Percentiles rank a stretch among this genome's conserved stretches.
phyloP scores from a whole-genome alignment of 225 moss, liverwort and hornwort genomes.

The Marchantia paleacea region DNA sequence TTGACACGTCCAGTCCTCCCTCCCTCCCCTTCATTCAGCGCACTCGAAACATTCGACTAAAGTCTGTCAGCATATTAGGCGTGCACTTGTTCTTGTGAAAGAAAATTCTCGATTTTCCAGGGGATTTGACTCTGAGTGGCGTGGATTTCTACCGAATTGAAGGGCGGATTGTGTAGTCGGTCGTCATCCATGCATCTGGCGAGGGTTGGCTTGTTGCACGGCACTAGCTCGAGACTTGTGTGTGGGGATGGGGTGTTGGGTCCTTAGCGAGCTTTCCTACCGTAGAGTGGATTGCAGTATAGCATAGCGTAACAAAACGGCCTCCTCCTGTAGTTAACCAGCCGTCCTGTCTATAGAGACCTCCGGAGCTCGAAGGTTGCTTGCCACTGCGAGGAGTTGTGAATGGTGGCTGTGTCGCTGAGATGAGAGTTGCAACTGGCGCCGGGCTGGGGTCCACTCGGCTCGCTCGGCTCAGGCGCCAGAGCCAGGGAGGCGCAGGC shows the following conservation, averaged over 20 bases:
- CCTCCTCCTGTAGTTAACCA: background rate
- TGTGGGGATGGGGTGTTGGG: background rate
- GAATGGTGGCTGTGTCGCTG: slow-evolving; percentile 9
- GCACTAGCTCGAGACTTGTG: background rate
- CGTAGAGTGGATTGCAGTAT: background rate
- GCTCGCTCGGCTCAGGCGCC: background rate
- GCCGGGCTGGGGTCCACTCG: background rate
- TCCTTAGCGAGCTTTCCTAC: background rate
- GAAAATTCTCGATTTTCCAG: background rate
- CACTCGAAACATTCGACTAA: background rate
- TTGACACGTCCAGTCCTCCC: no score
- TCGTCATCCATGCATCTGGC: background rate
- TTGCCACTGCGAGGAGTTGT: background rate
- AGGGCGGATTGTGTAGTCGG: no score
- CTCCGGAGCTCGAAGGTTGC: background rate
- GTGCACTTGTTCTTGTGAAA: background rate
- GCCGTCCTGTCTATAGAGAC: slow-evolving; percentile 10
- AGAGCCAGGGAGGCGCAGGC: background rate
- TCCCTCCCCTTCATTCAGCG: background rate
- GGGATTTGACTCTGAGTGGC: background rate
- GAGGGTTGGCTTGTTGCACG: slow-evolving; percentile 6
- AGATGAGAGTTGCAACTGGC: background rate
- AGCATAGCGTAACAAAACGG: background rate
- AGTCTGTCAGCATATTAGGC: background rate
- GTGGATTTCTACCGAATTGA: slow-evolving; percentile 1